Evolutionary conservation across 116 monocot genomes (phyloP).

Genomic region (Zostera marina): DNA sequence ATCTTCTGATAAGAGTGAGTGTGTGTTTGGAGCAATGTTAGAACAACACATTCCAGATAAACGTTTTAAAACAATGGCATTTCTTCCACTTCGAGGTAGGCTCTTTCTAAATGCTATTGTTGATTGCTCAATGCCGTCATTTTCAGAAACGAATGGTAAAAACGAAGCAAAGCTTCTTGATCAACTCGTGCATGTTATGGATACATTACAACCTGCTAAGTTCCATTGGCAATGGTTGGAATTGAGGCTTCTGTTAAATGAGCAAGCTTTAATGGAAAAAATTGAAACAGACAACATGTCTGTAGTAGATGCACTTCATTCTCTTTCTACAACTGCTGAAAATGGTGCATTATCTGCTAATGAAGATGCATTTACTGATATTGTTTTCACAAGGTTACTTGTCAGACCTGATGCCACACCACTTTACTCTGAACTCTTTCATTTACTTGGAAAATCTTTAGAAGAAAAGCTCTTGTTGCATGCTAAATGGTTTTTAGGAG

Average conservation of each 20-base stretch:
- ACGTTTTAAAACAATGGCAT: conserved; percentile 57
- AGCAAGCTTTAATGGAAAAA: conserved; percentile 68
- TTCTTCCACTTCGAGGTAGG: conserved; percentile 82
- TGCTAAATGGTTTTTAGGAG: conserved; percentile 82
- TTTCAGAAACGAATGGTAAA: conserved; percentile 29
- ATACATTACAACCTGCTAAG: conserved; percentile 92
- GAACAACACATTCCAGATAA: conserved; percentile 54
- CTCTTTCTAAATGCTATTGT: conserved; percentile 75
- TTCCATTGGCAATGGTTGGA: conserved; percentile 99
- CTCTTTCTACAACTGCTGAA: conserved; percentile 64
- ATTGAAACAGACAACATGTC: conserved; percentile 65
- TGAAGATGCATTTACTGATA: conserved; percentile 74
- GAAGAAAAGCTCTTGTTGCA: conserved; percentile 70
- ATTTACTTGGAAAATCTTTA: conserved; percentile 73
- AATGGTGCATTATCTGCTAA: conserved; percentile 69
- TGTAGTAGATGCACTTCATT: conserved; percentile 68
- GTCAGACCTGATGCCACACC: conserved; percentile 95
- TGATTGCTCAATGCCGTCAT: conserved; percentile 76
- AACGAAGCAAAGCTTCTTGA: conserved; percentile 33
- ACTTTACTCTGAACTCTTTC: conserved; percentile 89
- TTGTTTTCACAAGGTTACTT: conserved; percentile 78
- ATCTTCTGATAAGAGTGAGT: conserved; percentile 58
- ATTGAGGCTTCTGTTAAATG: conserved; percentile 87
- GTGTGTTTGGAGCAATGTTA: conserved; percentile 81
- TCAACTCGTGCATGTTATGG: conserved; percentile 76